Percentiles rank a stretch among this genome's conserved stretches.
These are phyloP conservation scores for Alternaria incomplexa DNA, from an alignment of 2,329 filamentous ascomycete species.

Conservation along the genomic window DNA sequence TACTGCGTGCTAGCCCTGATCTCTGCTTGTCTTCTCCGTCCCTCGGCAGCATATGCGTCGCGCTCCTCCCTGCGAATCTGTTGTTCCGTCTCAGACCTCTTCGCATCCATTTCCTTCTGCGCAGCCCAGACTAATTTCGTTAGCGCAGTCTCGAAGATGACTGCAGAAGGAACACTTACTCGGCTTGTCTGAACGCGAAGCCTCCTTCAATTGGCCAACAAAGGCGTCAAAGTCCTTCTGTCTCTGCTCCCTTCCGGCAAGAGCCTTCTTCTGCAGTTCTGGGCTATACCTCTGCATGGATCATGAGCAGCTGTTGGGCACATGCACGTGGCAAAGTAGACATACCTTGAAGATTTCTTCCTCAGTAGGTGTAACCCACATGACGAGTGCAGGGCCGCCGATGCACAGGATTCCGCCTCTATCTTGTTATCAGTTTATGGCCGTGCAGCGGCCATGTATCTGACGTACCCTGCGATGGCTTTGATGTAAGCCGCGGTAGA, in stretches of 20 bases:
- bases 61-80: conserved; percentile 40
- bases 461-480: conserved; percentile 42
- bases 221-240: conserved; percentile 92
- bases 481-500: conserved; percentile 40
- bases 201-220: conserved; percentile 81
- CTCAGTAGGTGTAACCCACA: conserved; percentile 81
- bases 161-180: conserved; percentile 63
- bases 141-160: conserved; percentile 8
- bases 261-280: conserved; percentile 84
- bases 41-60: conserved; percentile 39
- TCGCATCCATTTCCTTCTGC: conserved; percentile 43
- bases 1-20: conserved; percentile 42
- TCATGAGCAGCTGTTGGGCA: conserved; percentile 6
- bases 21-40: conserved; percentile 41
- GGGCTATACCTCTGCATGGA: conserved; percentile 78
- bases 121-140: conserved; percentile 42
- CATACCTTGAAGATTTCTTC: conserved; percentile 81
- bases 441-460: conserved; percentile 6
- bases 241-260: conserved; percentile 77
- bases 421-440: conserved; percentile 25
- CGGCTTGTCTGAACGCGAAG: conserved; percentile 88
- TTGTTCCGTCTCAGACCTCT: conserved; percentile 32
- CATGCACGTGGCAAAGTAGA: conserved; percentile 19
- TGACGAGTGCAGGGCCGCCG: conserved; percentile 83
- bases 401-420: conserved; percentile 76